Evolutionary conservation across 169 alveolate genomes (phyloP).

Genomic region (Eimeria acervulina): DNA sequence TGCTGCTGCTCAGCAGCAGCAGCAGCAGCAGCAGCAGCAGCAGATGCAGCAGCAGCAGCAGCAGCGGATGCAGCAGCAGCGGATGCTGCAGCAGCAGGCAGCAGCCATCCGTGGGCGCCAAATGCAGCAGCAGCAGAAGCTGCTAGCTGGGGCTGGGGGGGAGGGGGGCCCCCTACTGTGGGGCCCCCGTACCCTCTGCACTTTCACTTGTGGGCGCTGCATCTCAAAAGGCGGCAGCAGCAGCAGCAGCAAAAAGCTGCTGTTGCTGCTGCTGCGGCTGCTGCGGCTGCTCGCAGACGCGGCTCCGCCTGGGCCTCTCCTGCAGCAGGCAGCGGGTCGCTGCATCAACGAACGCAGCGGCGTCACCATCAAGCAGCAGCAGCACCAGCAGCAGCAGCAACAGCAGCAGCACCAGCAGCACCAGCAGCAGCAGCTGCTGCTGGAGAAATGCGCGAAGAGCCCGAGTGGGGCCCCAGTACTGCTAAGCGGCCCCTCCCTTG

Average conservation of each 20-base stretch:
- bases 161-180: neutral
- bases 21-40: neutral
- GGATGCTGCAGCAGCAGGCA: neutral
- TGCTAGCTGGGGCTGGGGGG: neutral
- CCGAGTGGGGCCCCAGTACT: neutral
- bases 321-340: neutral
- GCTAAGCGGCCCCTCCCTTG: constrained; percentile 12
- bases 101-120: neutral
- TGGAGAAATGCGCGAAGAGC: neutral
- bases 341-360: neutral
- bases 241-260: constrained; percentile 57
- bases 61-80: neutral
- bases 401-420: neutral
- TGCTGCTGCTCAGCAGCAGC: neutral
- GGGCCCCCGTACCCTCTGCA: constrained; percentile 13
- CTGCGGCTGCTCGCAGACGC: constrained; percentile 3
- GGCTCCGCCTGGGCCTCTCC: neutral
- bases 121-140: constrained; percentile 16
- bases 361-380: too few species aligned
- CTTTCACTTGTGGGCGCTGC: constrained; percentile 41
- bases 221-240: constrained; percentile 24
- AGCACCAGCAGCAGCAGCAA: too few species aligned
- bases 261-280: constrained; percentile 34
- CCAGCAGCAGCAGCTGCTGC: too few species aligned
- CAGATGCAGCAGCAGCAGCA: neutral